These are phyloP conservation scores for Aspergillus awamori DNA, from an alignment of 2,329 filamentous ascomycete species.

Conservation along the genomic window DNA sequence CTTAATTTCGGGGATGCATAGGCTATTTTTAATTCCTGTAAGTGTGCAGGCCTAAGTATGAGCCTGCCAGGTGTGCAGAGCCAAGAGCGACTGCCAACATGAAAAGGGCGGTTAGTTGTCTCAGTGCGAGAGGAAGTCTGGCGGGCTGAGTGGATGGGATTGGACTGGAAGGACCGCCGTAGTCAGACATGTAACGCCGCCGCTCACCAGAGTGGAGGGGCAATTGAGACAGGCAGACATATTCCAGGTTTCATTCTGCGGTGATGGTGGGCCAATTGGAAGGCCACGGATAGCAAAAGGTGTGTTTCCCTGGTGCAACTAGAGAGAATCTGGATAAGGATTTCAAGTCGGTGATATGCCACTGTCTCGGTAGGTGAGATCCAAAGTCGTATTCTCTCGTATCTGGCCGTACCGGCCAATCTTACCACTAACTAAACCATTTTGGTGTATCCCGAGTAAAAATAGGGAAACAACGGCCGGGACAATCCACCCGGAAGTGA, in stretches of 20 bases:
- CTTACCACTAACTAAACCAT: not conserved
- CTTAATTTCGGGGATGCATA: not conserved
- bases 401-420: not conserved
- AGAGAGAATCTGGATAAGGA: not conserved
- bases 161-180: not conserved
- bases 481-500: not conserved
- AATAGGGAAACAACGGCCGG: constrained; percentile 7
- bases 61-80: not conserved
- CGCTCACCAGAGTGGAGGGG: not conserved
- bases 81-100: not conserved
- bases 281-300: constrained; percentile 8
- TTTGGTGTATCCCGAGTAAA: constrained; percentile 4
- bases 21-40: not conserved
- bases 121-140: not conserved
- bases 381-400: constrained; percentile 7
- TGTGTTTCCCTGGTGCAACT: not conserved
- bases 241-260: not conserved
- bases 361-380: not conserved
- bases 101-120: not conserved
- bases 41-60: not conserved
- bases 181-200: not conserved
- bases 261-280: constrained; percentile 18
- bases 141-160: not conserved
- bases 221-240: constrained; percentile 5
- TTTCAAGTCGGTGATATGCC: not conserved